Conservation (phyloP, 2,329 filamentous ascomycete species). For the Esteya vermicola region DNA sequence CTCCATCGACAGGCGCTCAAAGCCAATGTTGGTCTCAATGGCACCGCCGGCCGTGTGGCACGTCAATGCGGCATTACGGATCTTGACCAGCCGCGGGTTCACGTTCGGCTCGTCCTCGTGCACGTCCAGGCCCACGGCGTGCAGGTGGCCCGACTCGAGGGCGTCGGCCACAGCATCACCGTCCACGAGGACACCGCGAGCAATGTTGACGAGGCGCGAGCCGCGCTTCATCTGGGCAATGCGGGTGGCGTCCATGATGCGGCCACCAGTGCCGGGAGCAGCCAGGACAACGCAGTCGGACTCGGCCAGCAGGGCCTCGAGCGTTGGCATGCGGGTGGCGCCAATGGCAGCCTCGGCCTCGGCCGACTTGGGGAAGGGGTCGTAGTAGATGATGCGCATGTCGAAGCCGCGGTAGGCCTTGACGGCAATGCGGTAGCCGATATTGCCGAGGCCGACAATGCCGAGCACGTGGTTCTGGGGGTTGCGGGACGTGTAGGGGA, state of each 20-base stretch:
- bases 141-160: slow-evolving; percentile 27
- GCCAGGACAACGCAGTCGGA: slow-evolving; percentile 37
- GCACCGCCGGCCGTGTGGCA: slow-evolving; percentile 41
- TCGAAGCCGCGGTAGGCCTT: slow-evolving; percentile 38
- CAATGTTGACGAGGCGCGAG: slow-evolving; percentile 37
- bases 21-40: slow-evolving; percentile 36
- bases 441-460: slow-evolving; percentile 55
- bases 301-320: slow-evolving; percentile 29
- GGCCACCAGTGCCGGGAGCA: slow-evolving; percentile 30
- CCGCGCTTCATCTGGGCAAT: slow-evolving; percentile 34
- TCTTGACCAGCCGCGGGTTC: slow-evolving; percentile 19
- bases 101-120: slow-evolving; percentile 31
- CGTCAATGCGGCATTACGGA: slow-evolving; percentile 26
- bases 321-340: slow-evolving; percentile 23
- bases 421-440: slow-evolving; percentile 47
- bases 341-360: slow-evolving; percentile 27
- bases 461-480: slow-evolving; percentile 47
- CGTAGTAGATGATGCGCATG: slow-evolving; percentile 43
- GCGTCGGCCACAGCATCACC: slow-evolving; percentile 30
- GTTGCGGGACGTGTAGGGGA: slow-evolving; percentile 40
- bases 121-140: slow-evolving; percentile 34
- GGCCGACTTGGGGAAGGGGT: slow-evolving; percentile 24
- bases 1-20: slow-evolving; percentile 38
- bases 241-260: slow-evolving; percentile 23
- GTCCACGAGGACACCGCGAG: slow-evolving; percentile 34